phyloP scores from a whole-genome alignment of 441 rosid genomes.

The Erodium trifolium region DNA sequence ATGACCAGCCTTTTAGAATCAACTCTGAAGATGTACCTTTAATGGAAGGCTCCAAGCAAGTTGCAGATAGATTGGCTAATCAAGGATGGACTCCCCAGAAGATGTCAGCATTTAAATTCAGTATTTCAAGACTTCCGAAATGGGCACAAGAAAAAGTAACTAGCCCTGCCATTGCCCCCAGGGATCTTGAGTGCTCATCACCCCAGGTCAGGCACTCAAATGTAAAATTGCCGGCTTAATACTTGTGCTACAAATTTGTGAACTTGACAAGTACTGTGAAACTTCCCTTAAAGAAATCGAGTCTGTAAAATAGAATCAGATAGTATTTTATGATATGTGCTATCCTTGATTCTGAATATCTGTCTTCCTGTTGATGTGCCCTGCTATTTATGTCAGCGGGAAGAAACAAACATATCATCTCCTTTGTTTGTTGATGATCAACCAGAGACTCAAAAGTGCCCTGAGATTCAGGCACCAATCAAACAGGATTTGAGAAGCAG shows the following conservation, averaged over 20 bases:
- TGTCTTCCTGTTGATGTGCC: conserved; percentile 12
- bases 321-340: conserved; percentile 4
- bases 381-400: conserved; percentile 19
- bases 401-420: conserved; percentile 24
- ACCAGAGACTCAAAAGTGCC: conserved; percentile 24
- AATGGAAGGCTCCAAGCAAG: conserved; percentile 23
- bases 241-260: background rate
- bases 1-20: conserved; percentile 25
- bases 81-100: conserved; percentile 33
- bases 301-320: background rate
- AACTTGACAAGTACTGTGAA: conserved; percentile 1
- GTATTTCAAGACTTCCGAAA: conserved; percentile 72
- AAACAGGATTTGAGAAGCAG: conserved; percentile 25
- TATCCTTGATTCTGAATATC: conserved; percentile 13
- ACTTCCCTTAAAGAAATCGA: background rate
- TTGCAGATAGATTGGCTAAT: conserved; percentile 19
- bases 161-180: conserved; percentile 23
- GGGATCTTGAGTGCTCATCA: conserved; percentile 33
- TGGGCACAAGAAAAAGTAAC: conserved; percentile 77
- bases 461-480: conserved; percentile 45
- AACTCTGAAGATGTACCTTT: conserved; percentile 22
- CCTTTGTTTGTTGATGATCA: conserved; percentile 28
- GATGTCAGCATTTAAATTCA: conserved; percentile 60
- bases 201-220: conserved; percentile 33
- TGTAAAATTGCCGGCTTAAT: conserved; percentile 2